A percentile compares a stretch with the other conserved stretches of the same genome.
Evolutionary conservation across 2,329 filamentous ascomycete genomes (phyloP).

Genomic region (Penicillium occitanis): DNA sequence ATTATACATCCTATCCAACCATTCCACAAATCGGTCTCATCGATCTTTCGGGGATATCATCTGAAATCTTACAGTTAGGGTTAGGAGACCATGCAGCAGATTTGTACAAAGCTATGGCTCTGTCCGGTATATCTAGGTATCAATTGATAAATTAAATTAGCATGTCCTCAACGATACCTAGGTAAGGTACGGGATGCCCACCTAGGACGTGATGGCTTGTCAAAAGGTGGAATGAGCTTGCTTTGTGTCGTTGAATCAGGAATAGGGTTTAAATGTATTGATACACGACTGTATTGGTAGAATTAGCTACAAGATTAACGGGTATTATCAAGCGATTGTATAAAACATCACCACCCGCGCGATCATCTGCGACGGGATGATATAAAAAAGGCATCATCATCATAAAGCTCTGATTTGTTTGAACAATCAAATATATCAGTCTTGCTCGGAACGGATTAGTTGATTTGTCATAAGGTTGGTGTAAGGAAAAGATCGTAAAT

Average conservation of each 20-base stretch:
- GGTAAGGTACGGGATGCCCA: too few species aligned
- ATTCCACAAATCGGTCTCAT: too few species aligned
- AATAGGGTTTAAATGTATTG: background rate
- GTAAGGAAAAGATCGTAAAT: conserved; percentile 5
- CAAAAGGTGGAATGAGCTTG: background rate
- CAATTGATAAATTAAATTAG: too few species aligned
- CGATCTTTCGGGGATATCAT: too few species aligned
- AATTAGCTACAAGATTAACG: conserved; percentile 6
- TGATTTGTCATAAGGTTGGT: background rate
- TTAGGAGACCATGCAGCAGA: too few species aligned
- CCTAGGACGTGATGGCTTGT: too few species aligned
- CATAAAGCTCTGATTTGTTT: background rate
- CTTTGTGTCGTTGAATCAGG: background rate
- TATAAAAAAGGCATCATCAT: background rate
- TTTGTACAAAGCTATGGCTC: too few species aligned
- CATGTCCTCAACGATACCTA: too few species aligned
- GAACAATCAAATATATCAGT: background rate
- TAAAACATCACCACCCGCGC: background rate
- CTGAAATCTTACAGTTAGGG: too few species aligned
- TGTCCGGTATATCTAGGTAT: too few species aligned
- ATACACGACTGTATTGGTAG: background rate
- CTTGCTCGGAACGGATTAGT: background rate
- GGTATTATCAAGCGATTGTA: conserved; percentile 1
- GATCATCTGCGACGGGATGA: background rate
- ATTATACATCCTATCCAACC: too few species aligned